Evolutionary conservation across 164 flowering plant genomes (phyloP), one percentile per base, ranked within the genome.

Genomic region (Houttuynia cordata): DNA sequence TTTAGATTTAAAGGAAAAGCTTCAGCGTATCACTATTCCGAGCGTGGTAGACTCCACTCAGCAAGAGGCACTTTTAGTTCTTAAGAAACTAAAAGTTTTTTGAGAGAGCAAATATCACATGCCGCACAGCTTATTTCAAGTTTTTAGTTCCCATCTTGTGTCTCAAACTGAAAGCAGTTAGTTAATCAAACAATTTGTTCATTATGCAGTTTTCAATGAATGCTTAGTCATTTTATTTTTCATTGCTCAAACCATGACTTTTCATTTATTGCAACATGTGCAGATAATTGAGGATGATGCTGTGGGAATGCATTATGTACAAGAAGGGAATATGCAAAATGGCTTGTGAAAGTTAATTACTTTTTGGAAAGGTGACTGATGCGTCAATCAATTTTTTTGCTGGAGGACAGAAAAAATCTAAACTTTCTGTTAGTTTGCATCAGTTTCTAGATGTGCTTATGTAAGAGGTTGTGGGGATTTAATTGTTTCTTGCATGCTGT

Each of bases 241-340:
- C 13, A 45, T 45, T 45, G 49, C 17, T 10, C 0, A 7, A 45
- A 14, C 49, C 8, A n/a, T 45, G 49, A 45, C 12, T 45, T n/a
- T n/a, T n/a, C n/a, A n/a, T n/a, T n/a, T 45, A 45, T 45, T 45
- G 17, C 4, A 45, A 45, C 73, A 71, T 74, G 52, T 77, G 53
- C 86, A 93, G 97, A 79, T 89, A 15, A 74, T 87, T 63, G 92
- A 89, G 66, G 84, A 81, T 57, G 77, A 80, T 70, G 78, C 73
- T 47, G 71, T 62, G 82, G 79, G 20, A 74, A 80, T 70, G 86
- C 77, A 47, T 78, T 93, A 70, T 89, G 98, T 71, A 84, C 88
- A 12, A 79, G 87, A 67, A 77, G 94, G 71, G 94, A 89, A 68
- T 93, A 86, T 78, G 94, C 91, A 14, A 80, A 96, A 71, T 89